Evolutionary conservation across 441 rosid genomes (phyloP).

Genomic region (Gossypium gossypioides): DNA sequence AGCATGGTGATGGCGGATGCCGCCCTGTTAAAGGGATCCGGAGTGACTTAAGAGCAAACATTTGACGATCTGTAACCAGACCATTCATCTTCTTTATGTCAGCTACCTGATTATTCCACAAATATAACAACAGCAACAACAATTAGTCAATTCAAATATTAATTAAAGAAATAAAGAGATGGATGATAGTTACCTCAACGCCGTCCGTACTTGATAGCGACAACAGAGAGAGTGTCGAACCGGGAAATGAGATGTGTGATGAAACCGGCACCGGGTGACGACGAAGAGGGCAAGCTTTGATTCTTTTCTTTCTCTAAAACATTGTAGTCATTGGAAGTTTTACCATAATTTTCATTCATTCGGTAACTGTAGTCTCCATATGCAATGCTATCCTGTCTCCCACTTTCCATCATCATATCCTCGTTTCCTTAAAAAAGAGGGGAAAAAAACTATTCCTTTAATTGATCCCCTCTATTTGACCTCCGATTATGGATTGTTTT

Average conservation of each 20-base stretch:
- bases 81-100: slow-evolving; percentile 64
- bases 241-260: slow-evolving; percentile 24
- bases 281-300: background rate
- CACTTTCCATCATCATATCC: slow-evolving; percentile 11
- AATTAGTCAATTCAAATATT: background rate
- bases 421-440: too few species aligned
- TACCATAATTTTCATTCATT: background rate
- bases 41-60: slow-evolving; percentile 58
- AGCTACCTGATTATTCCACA: slow-evolving; percentile 34
- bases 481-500: too few species aligned
- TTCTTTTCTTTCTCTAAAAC: background rate
- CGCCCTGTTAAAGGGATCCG: slow-evolving; percentile 59
- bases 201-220: slow-evolving; percentile 41
- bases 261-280: slow-evolving; percentile 5
- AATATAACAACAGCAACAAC: background rate
- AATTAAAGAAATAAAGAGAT: background rate
- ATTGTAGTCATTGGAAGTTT: background rate
- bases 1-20: slow-evolving; percentile 55
- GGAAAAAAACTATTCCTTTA: too few species aligned
- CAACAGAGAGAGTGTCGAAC: slow-evolving; percentile 30
- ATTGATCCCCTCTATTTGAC: too few species aligned
- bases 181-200: slow-evolving; percentile 23
- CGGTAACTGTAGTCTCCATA: slow-evolving; percentile 1
- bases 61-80: slow-evolving; percentile 57
- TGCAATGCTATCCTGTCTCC: slow-evolving; percentile 3